Evolutionary conservation across 176 grass and related monocot species (phyloP).

Genomic region (Carex parvula): DNA sequence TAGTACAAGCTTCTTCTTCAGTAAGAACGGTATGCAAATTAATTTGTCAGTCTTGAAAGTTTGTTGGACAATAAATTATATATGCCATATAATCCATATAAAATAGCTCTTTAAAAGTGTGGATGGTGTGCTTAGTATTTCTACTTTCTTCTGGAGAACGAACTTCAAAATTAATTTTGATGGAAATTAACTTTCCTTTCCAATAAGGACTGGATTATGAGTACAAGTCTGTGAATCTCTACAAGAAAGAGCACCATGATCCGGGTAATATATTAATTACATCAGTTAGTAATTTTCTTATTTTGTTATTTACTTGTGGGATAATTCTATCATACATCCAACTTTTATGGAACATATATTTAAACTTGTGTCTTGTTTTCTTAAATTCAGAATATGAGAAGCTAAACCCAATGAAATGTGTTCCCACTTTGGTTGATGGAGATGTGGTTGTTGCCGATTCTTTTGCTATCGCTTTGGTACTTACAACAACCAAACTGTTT

Average conservation of each 20-base stretch:
- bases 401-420: conserved; percentile 84
- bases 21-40: background rate
- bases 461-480: conserved; percentile 67
- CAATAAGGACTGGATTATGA: conserved; percentile 68
- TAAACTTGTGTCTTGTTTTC: background rate
- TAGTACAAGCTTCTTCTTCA: background rate
- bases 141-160: background rate
- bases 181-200: conserved; percentile 10
- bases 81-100: background rate
- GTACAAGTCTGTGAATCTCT: conserved; percentile 66
- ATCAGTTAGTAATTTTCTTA: background rate
- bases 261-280: conserved; percentile 33
- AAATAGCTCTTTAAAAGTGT: background rate
- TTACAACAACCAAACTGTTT: background rate
- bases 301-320: background rate
- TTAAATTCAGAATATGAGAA: conserved; percentile 68
- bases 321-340: no score
- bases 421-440: conserved; percentile 66
- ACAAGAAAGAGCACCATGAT: conserved; percentile 31
- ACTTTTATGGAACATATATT: no score
- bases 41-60: background rate
- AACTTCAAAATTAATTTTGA: conserved; percentile 10
- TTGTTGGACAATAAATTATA: background rate
- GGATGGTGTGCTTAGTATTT: background rate
- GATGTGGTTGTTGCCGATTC: conserved; percentile 65